Evolutionary conservation across 1,284 basidiomycete species (phyloP).

Genomic region (Moesziomyces sp.): DNA sequence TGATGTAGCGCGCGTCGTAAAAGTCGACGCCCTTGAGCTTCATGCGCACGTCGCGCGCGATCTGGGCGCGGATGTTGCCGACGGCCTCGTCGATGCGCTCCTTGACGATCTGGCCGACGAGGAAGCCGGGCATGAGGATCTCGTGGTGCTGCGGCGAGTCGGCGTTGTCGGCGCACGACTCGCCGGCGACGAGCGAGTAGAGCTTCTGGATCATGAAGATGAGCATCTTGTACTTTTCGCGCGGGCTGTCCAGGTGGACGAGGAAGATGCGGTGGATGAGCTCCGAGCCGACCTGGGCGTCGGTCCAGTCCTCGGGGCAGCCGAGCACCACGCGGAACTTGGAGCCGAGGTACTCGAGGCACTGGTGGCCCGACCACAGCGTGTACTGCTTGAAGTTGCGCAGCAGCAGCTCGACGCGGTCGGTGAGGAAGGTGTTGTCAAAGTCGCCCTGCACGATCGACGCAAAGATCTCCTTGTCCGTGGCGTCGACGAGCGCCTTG

Average conservation of each 20-base stretch:
- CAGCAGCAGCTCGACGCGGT: slow-evolving; percentile 96
- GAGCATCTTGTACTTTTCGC: slow-evolving; percentile 96
- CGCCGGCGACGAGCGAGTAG: slow-evolving; percentile 88
- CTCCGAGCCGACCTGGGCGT: slow-evolving; percentile 83
- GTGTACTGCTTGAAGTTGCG: slow-evolving; percentile 87
- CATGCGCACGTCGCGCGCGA: slow-evolving; percentile 80
- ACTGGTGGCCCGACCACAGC: slow-evolving; percentile 89
- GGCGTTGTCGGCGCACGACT: slow-evolving; percentile 93
- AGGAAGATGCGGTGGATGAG: slow-evolving; percentile 87
- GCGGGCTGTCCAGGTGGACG: slow-evolving; percentile 87
- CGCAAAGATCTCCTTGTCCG: slow-evolving; percentile 97
- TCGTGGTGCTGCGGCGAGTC: slow-evolving; percentile 99
- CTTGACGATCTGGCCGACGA: slow-evolving; percentile 98
- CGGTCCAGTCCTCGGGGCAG: slow-evolving; percentile 92
- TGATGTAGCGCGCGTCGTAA: slow-evolving; percentile 84
- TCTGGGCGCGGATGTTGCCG: slow-evolving; percentile 78
- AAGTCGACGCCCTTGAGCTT: slow-evolving; percentile 81
- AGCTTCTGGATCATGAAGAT: slow-evolving; percentile 98
- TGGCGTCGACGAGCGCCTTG: slow-evolving; percentile 89
- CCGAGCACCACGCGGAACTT: slow-evolving; percentile 94
- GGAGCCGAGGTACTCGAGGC: slow-evolving; percentile 95
- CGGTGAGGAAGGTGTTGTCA: slow-evolving; percentile 95
- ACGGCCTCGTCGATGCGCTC: slow-evolving; percentile 93
- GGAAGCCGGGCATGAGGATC: slow-evolving; percentile 88
- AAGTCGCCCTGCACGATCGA: slow-evolving; percentile 98